Evolutionary conservation across 176 grass and related monocot species (phyloP).

Genomic region (Eleusine indica): DNA sequence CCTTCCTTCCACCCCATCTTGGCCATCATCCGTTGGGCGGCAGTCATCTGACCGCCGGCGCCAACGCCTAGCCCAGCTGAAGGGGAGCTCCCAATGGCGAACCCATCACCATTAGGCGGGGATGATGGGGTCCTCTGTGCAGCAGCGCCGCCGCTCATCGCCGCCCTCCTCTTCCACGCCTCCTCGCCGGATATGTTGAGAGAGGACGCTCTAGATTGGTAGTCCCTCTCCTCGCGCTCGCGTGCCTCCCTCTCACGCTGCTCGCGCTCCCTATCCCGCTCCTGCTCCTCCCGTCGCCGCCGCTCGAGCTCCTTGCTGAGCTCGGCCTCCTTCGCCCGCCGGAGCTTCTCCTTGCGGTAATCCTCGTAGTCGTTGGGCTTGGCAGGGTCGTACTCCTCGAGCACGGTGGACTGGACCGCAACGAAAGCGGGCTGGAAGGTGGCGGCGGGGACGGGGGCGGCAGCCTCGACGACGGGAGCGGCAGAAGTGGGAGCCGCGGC

Average conservation of each 20-base stretch:
- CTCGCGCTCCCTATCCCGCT: slow-evolving; percentile 74
- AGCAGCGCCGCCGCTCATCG: slow-evolving; percentile 62
- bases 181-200: slow-evolving; percentile 94
- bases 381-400: slow-evolving; percentile 96
- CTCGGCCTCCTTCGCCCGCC: slow-evolving; percentile 73
- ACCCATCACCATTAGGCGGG: slow-evolving; percentile 51
- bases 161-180: slow-evolving; percentile 80
- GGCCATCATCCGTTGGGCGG: slow-evolving; percentile 98
- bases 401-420: slow-evolving; percentile 72
- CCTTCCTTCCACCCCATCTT: slow-evolving; percentile 99
- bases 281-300: slow-evolving; percentile 68
- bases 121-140: slow-evolving; percentile 43
- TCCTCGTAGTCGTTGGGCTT: slow-evolving; percentile 98
- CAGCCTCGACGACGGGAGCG: not conserved
- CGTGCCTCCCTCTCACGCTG: slow-evolving; percentile 60
- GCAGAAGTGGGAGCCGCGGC: not conserved
- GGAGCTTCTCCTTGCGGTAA: slow-evolving; percentile 83
- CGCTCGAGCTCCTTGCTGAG: slow-evolving; percentile 73
- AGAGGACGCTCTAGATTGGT: slow-evolving; percentile 50
- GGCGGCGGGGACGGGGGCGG: slow-evolving; percentile 15
- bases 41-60: slow-evolving; percentile 75
- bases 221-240: slow-evolving; percentile 58
- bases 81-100: slow-evolving; percentile 59
- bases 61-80: slow-evolving; percentile 66
- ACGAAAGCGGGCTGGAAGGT: slow-evolving; percentile 78